Conservation (phyloP, 2,329 filamentous ascomycete genomes). For the Daldinia sp. region DNA sequence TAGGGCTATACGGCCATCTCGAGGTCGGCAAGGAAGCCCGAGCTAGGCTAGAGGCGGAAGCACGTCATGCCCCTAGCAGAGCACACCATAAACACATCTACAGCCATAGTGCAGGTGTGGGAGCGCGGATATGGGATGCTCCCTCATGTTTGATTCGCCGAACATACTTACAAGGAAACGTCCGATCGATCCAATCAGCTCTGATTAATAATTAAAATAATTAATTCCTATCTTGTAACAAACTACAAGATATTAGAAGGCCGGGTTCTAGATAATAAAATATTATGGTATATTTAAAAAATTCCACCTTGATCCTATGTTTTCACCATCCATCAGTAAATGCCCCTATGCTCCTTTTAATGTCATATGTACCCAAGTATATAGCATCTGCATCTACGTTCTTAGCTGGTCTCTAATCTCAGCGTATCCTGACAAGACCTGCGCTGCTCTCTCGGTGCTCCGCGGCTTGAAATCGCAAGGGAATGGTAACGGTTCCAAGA, state of each 20-base stretch:
- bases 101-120: background rate
- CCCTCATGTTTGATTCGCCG: background rate
- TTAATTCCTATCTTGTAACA: too few relatives aligned
- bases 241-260: too few relatives aligned
- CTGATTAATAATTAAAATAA: too few relatives aligned
- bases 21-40: background rate
- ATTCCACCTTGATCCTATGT: background rate
- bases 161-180: too few relatives aligned
- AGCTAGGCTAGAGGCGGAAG: slow-evolving; percentile 9
- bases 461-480: slow-evolving; percentile 55
- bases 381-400: background rate
- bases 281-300: background rate
- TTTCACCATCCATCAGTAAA: background rate
- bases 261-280: too few relatives aligned
- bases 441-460: slow-evolving; percentile 49
- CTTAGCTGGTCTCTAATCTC: slow-evolving; percentile 46
- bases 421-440: slow-evolving; percentile 51
- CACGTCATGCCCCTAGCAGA: slow-evolving; percentile 24
- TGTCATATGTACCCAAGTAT: background rate
- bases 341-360: background rate
- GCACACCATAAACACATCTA: slow-evolving; percentile 17
- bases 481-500: slow-evolving; percentile 59
- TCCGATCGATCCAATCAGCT: background rate
- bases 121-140: background rate
- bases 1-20: background rate